Percentiles rank a stretch among this genome's conserved stretches.
These are phyloP conservation scores for Exophiala sp. DNA, from an alignment of 2,329 filamentous ascomycete species.

Conservation along the genomic window DNA sequence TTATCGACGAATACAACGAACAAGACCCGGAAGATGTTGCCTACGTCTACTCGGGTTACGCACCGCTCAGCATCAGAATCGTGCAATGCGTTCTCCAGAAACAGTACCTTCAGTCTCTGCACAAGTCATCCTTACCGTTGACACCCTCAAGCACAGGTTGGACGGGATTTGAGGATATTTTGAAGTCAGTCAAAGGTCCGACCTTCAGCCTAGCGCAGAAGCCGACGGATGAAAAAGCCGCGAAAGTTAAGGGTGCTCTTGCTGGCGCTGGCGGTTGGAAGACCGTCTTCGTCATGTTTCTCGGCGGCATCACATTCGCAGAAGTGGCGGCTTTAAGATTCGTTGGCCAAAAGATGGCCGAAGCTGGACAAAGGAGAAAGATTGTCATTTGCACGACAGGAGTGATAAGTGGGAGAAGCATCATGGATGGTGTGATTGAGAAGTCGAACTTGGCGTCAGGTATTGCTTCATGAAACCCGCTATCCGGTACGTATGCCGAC, in stretches of 20 bases:
- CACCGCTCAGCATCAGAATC: conserved; percentile 81
- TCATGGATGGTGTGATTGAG: conserved; percentile 82
- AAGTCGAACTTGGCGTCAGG: conserved; percentile 36
- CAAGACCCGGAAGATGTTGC: conserved; percentile 88
- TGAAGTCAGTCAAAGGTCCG: conserved; percentile 78
- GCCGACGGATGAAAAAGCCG: conserved; percentile 76
- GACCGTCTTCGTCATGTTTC: conserved; percentile 90
- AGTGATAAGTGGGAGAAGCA: conserved; percentile 79
- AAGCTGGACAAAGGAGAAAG: conserved; percentile 55
- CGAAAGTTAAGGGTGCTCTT: conserved; percentile 76
- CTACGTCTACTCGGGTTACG: conserved; percentile 98
- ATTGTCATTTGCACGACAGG: conserved; percentile 91
- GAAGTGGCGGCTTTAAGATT: conserved; percentile 93
- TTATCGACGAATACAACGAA: conserved; percentile 95
- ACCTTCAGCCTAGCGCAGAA: conserved; percentile 91
- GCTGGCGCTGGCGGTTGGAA: conserved; percentile 70
- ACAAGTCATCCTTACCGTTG: conserved; percentile 55
- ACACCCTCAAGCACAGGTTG: conserved; percentile 68
- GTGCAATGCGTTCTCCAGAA: conserved; percentile 94
- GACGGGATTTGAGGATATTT: conserved; percentile 86
- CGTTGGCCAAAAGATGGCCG: conserved; percentile 76
- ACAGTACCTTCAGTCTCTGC: conserved; percentile 67
- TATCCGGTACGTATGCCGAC: background rate
- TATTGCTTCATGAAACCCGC: conserved; percentile 3
- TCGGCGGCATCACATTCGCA: conserved; percentile 94